Percentiles rank a stretch among this genome's conserved stretches.
These are phyloP conservation scores for Neurospora tetrasperma DNA, from an alignment of 495 filamentous ascomycete species.

Conservation along the genomic window DNA sequence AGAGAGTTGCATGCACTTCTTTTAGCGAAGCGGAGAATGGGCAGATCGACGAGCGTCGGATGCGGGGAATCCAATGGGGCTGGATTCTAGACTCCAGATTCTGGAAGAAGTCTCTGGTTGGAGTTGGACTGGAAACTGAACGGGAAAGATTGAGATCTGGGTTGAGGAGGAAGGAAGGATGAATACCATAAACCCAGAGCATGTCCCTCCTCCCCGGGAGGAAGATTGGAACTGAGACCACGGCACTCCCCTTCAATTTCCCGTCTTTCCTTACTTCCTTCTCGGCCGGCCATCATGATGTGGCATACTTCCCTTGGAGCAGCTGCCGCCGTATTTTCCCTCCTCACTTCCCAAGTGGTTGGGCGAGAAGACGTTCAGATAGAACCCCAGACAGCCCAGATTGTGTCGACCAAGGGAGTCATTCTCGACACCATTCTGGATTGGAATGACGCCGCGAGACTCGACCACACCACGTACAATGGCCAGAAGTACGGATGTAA, in stretches of 20 bases:
- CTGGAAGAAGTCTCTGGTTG: not conserved
- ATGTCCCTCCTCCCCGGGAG: not conserved
- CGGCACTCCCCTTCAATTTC: not conserved
- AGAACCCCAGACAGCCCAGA: not conserved
- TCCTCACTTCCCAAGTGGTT: not conserved
- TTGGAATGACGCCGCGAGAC: constrained; percentile 6
- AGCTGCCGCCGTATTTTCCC: not conserved
- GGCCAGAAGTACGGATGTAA: constrained; percentile 24
- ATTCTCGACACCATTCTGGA: constrained; percentile 15
- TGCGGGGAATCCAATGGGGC: not conserved
- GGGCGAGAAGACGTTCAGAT: not conserved
- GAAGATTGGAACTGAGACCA: not conserved
- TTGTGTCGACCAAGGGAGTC: not conserved
- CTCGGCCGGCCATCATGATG: not conserved
- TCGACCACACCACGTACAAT: constrained; percentile 3
- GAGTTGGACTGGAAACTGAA: not conserved
- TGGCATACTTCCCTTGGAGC: not conserved
- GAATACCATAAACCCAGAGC: not conserved
- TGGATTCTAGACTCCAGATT: not conserved
- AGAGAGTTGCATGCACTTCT: not conserved
- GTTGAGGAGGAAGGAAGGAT: not conserved
- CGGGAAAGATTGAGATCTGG: not conserved
- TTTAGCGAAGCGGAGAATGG: not conserved
- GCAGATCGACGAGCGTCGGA: not conserved
- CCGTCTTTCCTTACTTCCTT: not conserved